Percentiles rank a stretch among this genome's conserved stretches.
phyloP scores from a whole-genome alignment of 2,329 filamentous ascomycete species.

The Diplodia corticola region DNA sequence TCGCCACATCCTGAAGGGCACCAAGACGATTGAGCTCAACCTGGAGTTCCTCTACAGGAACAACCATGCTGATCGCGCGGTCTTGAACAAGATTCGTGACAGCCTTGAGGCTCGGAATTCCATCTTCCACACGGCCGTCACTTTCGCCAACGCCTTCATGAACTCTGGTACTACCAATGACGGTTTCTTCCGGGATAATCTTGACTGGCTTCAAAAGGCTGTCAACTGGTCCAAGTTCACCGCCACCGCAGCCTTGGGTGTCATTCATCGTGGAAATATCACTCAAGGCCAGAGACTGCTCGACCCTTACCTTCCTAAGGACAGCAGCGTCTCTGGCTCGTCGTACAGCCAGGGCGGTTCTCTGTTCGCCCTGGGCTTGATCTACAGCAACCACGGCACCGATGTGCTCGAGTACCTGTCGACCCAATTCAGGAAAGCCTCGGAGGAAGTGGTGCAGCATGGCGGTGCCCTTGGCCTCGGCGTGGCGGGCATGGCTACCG shows the following conservation, averaged over 20 bases:
- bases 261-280: conserved; percentile 94
- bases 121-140: conserved; percentile 97
- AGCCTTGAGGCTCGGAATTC: conserved; percentile 94
- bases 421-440: conserved; percentile 70
- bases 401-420: conserved; percentile 81
- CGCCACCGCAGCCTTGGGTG: conserved; percentile 90
- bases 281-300: conserved; percentile 90
- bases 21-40: conserved; percentile 91
- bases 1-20: conserved; percentile 72
- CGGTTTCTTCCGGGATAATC: conserved; percentile 96
- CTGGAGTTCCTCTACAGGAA: conserved; percentile 95
- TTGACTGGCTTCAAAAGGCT: conserved; percentile 97
- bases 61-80: conserved; percentile 87
- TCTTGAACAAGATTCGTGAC: conserved; percentile 94
- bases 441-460: conserved; percentile 94
- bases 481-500: conserved; percentile 96
- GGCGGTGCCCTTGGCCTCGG: conserved; percentile 92
- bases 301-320: conserved; percentile 87
- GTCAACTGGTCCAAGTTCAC: conserved; percentile 99
- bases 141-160: conserved; percentile 98
- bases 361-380: conserved; percentile 90
- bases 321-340: conserved; percentile 74
- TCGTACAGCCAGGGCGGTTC: conserved; percentile 96
- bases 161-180: conserved; percentile 97
- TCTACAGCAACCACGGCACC: conserved; percentile 95